Evolutionary conservation across 2,329 filamentous ascomycete genomes (phyloP).

Genomic region (Berkeleyomyces rouxiae): DNA sequence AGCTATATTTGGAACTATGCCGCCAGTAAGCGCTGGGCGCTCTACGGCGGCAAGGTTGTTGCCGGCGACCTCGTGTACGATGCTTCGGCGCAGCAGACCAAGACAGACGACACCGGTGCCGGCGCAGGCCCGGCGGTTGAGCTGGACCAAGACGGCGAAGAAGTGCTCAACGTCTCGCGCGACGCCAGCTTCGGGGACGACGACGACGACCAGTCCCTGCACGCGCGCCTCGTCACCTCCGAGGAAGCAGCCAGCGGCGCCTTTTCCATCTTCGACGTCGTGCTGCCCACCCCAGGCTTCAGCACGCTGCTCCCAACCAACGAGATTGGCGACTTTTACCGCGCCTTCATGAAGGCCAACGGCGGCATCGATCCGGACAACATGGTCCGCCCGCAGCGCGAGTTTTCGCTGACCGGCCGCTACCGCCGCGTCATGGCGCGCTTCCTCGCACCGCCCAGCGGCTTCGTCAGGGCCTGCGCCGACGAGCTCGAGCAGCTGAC

Average conservation of each 20-base stretch:
- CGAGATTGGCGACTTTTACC: constrained; percentile 68
- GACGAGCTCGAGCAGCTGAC: constrained; percentile 70
- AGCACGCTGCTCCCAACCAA: constrained; percentile 79
- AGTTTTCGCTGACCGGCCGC: constrained; percentile 73
- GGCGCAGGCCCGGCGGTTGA: constrained; percentile 19
- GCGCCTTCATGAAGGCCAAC: constrained; percentile 72
- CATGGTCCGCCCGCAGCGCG: constrained; percentile 75
- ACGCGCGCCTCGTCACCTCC: constrained; percentile 56
- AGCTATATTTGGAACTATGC: constrained; percentile 86
- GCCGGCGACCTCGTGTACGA: constrained; percentile 69
- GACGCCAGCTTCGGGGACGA: constrained; percentile 25
- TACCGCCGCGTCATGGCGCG: constrained; percentile 73
- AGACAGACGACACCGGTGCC: constrained; percentile 11
- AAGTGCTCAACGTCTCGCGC: constrained; percentile 37
- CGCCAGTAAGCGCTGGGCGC: constrained; percentile 63
- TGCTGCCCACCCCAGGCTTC: constrained; percentile 82
- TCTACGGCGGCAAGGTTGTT: constrained; percentile 56
- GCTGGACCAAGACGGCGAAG: constrained; percentile 33
- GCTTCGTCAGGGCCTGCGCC: constrained; percentile 52
- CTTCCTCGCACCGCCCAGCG: constrained; percentile 47
- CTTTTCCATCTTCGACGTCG: constrained; percentile 73
- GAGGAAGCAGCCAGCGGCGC: constrained; percentile 63
- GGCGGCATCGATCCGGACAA: constrained; percentile 65
- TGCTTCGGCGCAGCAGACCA: constrained; percentile 16
- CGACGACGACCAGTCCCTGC: constrained; percentile 27